These are phyloP conservation scores for Penicillium paneum DNA, from an alignment of 2,329 filamentous ascomycete genomes.

Conservation along the genomic window DNA sequence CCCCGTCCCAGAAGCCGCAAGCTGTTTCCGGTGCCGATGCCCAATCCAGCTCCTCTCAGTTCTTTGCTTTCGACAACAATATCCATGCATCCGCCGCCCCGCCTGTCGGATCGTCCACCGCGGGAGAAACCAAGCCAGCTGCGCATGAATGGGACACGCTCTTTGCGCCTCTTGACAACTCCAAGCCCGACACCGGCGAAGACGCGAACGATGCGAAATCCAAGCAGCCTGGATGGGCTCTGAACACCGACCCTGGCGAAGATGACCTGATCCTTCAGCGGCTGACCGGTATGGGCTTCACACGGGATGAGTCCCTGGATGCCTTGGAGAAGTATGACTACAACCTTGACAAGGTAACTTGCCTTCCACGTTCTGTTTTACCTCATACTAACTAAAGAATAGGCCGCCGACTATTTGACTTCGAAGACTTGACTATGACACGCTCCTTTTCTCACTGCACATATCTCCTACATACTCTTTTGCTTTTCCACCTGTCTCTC, in stretches of 20 bases:
- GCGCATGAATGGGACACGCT: conserved; percentile 91
- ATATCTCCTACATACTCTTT: conserved; percentile 23
- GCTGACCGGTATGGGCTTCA: conserved; percentile 84
- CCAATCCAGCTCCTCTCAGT: conserved; percentile 33
- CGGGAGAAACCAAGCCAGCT: conserved; percentile 39
- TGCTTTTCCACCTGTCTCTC: conserved; percentile 16
- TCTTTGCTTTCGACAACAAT: conserved; percentile 39
- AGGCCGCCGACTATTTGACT: conserved; percentile 43
- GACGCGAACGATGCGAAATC: conserved; percentile 20
- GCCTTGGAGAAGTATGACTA: conserved; percentile 95
- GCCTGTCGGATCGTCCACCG: conserved; percentile 37
- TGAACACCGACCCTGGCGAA: conserved; percentile 72
- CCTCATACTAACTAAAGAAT: conserved; percentile 4
- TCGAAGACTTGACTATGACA: conserved; percentile 37
- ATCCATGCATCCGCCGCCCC: conserved; percentile 38
- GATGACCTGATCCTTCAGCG: conserved; percentile 91
- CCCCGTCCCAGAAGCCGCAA: conserved; percentile 33
- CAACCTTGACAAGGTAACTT: conserved; percentile 83
- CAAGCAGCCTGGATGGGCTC: conserved; percentile 59
- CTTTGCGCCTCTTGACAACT: conserved; percentile 72
- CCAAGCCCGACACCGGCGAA: conserved; percentile 22
- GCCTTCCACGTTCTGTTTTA: background rate
- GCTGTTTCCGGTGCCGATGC: conserved; percentile 21
- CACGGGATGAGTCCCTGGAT: conserved; percentile 66
- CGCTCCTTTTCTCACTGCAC: conserved; percentile 15